These are phyloP conservation scores for Coemansia sp. DNA, from an alignment of 192 early-diverging fungal genomes.

Conservation along the genomic window DNA sequence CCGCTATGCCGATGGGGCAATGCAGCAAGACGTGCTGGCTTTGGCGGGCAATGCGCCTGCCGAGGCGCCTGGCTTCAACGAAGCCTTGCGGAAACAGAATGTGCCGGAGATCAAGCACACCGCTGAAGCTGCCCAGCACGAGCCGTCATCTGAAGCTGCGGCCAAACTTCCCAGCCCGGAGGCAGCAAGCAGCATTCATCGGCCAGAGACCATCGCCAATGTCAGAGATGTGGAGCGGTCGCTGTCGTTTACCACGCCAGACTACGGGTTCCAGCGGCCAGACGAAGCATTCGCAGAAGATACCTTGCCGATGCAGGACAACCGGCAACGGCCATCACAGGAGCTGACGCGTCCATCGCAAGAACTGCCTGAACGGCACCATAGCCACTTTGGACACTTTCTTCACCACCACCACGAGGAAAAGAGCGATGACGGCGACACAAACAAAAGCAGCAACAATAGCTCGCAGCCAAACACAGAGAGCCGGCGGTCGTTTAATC, in stretches of 20 bases:
- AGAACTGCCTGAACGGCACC: neutral
- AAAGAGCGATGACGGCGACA: no score
- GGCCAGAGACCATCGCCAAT: constrained; percentile 5
- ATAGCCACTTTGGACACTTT: no score
- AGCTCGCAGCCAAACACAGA: neutral
- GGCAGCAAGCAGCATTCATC: neutral
- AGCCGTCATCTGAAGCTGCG: neutral
- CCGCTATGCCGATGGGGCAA: constrained; percentile 25
- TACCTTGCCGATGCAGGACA: constrained; percentile 44
- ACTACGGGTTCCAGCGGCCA: constrained; percentile 45
- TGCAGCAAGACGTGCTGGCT: constrained; percentile 23
- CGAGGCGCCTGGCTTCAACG: constrained; percentile 36
- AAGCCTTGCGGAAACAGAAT: constrained; percentile 18
- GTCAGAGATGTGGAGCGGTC: constrained; percentile 6
- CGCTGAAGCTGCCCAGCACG: neutral
- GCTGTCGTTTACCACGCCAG: constrained; percentile 25
- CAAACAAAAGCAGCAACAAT: no score
- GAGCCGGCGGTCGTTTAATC: constrained; percentile 33
- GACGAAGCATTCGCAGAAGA: constrained; percentile 45
- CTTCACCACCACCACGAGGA: no score
- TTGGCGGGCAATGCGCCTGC: constrained; percentile 37
- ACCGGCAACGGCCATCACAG: constrained; percentile 35
- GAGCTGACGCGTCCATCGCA: constrained; percentile 13
- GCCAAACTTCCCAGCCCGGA: neutral
- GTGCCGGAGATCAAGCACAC: constrained; percentile 29